Evolutionary conservation across 1,284 basidiomycete genomes (phyloP).

Genomic region (Pseudozyma flocculosa): DNA sequence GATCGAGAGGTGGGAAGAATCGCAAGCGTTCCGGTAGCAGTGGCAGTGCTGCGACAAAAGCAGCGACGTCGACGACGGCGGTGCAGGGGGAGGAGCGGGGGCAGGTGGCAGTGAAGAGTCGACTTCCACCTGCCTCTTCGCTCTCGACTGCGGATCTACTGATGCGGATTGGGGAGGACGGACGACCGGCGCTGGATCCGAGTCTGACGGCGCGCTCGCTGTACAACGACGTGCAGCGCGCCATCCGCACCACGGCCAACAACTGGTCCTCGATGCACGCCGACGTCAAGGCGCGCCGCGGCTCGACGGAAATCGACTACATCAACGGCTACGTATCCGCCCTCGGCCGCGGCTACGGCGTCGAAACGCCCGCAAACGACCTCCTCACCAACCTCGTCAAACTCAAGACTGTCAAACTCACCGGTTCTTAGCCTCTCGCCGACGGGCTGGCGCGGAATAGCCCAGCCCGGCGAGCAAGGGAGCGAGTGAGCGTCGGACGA

Average conservation of each 20-base stretch:
- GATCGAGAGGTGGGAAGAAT: constrained; percentile 7
- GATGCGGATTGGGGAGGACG: constrained; percentile 17
- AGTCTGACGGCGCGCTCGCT: constrained; percentile 37
- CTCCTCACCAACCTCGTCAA: constrained; percentile 68
- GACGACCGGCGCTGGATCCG: constrained; percentile 39
- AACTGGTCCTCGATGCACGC: constrained; percentile 53
- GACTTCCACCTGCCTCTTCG: not conserved
- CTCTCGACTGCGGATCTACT: constrained; percentile 15
- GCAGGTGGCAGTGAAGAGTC: no score
- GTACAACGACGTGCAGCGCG: constrained; percentile 41
- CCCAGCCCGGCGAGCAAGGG: no score
- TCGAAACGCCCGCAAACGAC: constrained; percentile 69
- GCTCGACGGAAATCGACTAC: constrained; percentile 62
- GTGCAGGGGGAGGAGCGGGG: no score
- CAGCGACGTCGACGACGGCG: no score
- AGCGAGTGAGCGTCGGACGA: no score
- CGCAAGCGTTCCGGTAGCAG: no score
- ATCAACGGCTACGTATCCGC: constrained; percentile 81
- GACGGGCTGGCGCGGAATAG: no score
- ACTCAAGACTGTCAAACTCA: constrained; percentile 59
- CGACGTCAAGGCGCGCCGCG: constrained; percentile 36
- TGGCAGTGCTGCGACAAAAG: no score
- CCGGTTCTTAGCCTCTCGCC: constrained; percentile 9
- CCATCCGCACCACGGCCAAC: constrained; percentile 32
- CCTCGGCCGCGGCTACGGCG: constrained; percentile 67